These are phyloP conservation scores for Albugo laibachii DNA, from an alignment of 352 stramenopile species.

Conservation along the genomic window DNA sequence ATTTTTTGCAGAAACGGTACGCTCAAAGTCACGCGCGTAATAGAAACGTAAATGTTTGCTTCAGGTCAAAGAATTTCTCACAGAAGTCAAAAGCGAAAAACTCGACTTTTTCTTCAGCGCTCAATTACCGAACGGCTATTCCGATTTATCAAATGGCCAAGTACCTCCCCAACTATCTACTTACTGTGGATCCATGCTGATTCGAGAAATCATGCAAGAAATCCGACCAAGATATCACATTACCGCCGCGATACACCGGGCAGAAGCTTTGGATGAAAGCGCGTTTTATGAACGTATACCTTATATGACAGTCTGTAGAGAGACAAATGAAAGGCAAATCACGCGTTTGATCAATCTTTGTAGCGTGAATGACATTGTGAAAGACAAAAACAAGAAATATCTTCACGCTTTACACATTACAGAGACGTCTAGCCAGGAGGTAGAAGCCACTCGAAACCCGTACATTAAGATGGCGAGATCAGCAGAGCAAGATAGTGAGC, in stretches of 20 bases:
- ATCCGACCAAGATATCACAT: conserved; percentile 61
- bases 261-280: conserved; percentile 10
- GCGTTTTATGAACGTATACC: conserved; percentile 65
- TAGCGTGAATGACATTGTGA: conserved; percentile 28
- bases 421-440: conserved; percentile 12
- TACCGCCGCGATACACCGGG: conserved; percentile 4
- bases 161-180: conserved; percentile 5
- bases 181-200: too few relatives aligned
- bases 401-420: conserved; percentile 53
- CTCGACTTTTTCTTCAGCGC: conserved; percentile 50
- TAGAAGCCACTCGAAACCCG: conserved; percentile 9
- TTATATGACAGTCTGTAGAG: conserved; percentile 21
- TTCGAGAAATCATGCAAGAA: conserved; percentile 9
- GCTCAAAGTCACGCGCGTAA: too few relatives aligned
- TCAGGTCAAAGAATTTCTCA: not conserved
- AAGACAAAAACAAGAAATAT: conserved; percentile 72
- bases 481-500: conserved; percentile 12
- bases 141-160: conserved; percentile 7
- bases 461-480: conserved; percentile 18
- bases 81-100: conserved; percentile 5
- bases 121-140: conserved; percentile 21
- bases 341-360: conserved; percentile 54
- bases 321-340: conserved; percentile 22
- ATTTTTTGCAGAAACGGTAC: too few relatives aligned
- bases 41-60: too few relatives aligned